Conservation (phyloP, 139 green algal genomes). For the Ulvella scutata region DNA sequence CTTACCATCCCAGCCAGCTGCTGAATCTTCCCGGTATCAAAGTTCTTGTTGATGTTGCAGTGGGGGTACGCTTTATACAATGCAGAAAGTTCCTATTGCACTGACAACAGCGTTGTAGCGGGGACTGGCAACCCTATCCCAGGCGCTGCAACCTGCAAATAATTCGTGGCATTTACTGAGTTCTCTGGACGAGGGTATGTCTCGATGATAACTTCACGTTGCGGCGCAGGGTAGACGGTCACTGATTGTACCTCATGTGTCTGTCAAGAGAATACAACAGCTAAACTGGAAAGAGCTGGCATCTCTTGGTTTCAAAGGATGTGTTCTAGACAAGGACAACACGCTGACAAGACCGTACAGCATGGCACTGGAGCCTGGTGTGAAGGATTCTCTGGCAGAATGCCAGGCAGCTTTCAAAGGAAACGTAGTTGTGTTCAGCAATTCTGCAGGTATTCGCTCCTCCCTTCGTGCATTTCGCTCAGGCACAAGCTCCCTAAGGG, state of each 20-base stretch:
- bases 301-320: constrained; percentile 54
- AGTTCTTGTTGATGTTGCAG: neutral
- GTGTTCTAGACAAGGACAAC: constrained; percentile 95
- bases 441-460: constrained; percentile 66
- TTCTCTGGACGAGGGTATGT: too few relatives aligned
- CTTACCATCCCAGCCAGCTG: neutral
- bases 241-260: constrained; percentile 55
- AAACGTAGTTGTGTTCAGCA: constrained; percentile 67
- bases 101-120: too few relatives aligned
- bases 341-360: constrained; percentile 73
- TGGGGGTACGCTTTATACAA: neutral
- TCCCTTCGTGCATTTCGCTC: too few relatives aligned
- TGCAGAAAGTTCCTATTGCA: too few relatives aligned
- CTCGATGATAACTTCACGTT: too few relatives aligned
- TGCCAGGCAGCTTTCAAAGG: constrained; percentile 39
- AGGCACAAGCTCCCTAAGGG: too few relatives aligned
- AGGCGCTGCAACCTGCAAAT: too few relatives aligned
- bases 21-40: neutral
- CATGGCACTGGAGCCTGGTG: constrained; percentile 19
- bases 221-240: constrained; percentile 33
- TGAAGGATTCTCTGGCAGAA: constrained; percentile 20
- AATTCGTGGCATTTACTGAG: too few relatives aligned
- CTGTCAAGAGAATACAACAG: constrained; percentile 36
- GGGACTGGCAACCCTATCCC: too few relatives aligned
- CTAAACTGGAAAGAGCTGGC: constrained; percentile 54